These are phyloP conservation scores for Russula virescens DNA, from an alignment of 768 basidiomycete genomes.

Conservation along the genomic window DNA sequence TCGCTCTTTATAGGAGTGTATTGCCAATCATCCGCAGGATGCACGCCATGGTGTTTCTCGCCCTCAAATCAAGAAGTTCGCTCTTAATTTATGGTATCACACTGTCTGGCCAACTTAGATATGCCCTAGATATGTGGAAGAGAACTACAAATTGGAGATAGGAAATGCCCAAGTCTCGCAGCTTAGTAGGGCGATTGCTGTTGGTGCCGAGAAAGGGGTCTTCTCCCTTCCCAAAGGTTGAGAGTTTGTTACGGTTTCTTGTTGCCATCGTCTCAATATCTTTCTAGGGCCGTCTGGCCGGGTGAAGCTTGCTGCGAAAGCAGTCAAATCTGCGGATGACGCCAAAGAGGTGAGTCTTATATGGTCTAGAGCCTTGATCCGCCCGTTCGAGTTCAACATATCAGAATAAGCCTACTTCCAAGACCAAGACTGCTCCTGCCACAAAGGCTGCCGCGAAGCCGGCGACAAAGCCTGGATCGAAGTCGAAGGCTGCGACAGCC, in stretches of 20 bases:
- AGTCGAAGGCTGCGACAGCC: constrained; percentile 31
- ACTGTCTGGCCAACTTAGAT: constrained; percentile 6
- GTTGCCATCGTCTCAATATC: constrained; percentile 4
- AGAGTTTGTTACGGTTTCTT: constrained; percentile 2
- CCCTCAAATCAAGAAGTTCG: constrained; percentile 88
- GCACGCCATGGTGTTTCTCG: constrained; percentile 82
- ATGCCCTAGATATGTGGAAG: constrained; percentile 66
- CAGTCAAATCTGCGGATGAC: constrained; percentile 39
- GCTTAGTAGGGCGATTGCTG: constrained; percentile 72
- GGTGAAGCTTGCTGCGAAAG: constrained; percentile 68
- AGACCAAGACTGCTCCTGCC: constrained; percentile 30
- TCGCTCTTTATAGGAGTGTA: constrained; percentile 64
- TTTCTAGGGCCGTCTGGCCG: constrained; percentile 42
- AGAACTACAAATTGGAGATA: constrained; percentile 75
- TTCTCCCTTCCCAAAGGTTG: constrained; percentile 88
- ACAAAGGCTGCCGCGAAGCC: constrained; percentile 31
- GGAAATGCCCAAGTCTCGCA: constrained; percentile 72
- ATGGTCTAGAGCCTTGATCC: constrained; percentile 18
- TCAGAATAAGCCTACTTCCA: constrained; percentile 37
- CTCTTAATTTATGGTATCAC: constrained; percentile 24
- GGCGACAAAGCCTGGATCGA: constrained; percentile 29
- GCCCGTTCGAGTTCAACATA: constrained; percentile 19
- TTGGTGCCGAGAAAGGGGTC: constrained; percentile 76
- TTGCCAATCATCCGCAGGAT: constrained; percentile 65
- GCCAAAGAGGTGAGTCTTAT: constrained; percentile 51